These are phyloP conservation scores for Boletus pseudo-olivaceus DNA, from an alignment of 768 basidiomycete genomes.

Conservation along the genomic window DNA sequence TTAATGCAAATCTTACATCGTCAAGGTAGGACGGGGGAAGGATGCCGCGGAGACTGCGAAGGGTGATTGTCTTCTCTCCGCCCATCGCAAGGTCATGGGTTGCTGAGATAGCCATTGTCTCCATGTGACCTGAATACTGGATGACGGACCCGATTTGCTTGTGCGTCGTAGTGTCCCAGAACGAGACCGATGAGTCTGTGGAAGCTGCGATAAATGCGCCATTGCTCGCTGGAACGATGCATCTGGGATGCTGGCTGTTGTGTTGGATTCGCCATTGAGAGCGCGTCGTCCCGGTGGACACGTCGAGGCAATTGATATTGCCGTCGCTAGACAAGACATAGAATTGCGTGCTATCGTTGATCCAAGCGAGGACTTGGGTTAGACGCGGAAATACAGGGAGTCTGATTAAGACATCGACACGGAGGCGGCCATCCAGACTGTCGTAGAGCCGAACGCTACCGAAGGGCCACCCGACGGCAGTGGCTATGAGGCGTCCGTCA, in stretches of 20 bases:
- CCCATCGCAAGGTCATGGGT: background rate
- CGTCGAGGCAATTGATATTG: background rate
- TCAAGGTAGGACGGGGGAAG: background rate
- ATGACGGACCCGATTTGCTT: background rate
- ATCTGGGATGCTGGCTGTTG: background rate
- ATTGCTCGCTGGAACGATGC: background rate
- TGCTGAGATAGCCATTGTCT: background rate
- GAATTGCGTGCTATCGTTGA: background rate
- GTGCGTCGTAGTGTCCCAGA: background rate
- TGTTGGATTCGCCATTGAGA: background rate
- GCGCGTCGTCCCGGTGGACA: background rate
- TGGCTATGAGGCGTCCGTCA: background rate
- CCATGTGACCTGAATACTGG: background rate
- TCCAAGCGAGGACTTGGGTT: background rate
- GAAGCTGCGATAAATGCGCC: background rate
- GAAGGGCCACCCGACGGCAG: background rate
- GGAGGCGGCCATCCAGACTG: background rate
- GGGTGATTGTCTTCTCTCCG: background rate
- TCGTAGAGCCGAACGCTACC: background rate
- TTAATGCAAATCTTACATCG: background rate
- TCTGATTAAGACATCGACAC: background rate
- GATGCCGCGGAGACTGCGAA: background rate
- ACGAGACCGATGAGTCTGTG: background rate
- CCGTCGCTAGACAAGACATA: background rate
- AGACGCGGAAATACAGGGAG: background rate